Evolutionary conservation across 768 basidiomycete genomes (phyloP), one percentile per base, ranked within the genome.

Genomic region (Candolleomyces eurysporus): DNA sequence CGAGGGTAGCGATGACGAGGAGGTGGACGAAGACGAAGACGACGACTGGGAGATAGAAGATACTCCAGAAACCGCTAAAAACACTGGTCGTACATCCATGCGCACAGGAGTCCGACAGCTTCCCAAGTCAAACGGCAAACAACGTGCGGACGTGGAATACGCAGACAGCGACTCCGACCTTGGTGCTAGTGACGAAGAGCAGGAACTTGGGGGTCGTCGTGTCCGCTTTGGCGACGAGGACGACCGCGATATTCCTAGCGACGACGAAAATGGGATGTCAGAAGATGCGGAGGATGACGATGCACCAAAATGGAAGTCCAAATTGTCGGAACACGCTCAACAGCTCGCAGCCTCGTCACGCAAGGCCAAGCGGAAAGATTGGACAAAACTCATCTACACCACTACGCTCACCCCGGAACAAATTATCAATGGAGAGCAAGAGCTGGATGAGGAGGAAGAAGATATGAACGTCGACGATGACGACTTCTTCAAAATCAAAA

Each of bases 311-410:
- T 96, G 94, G 94, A 95, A 95, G 74, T 66, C 69, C 11, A 82
- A 90, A 65, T 77, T 96, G 1, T 77, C 82, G 0, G 76, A 59
- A 49, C 69, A 76, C 49, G 77, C 76, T 7, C 75, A 76, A 10
- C 75, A 77, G 13, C 69, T 78, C 19, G 81, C 84, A 51, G 72
- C 80, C 3, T 75, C 78, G 8, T 72, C 77, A 1, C 76, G 72
- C 6, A 74, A 71, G 42, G 58, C 64, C 9, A 78, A 79, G 42
- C 79, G 81, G 61, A 86, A 83, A 66, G 86, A 96, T 69, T 91
- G 94, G 85, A 92, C 88, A 68, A 88, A 88, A 56, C 82, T 96
- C 50, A 92, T 98, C 57, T 98, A 98, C 72, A 79, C 81, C 43
- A 83, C 83, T 48, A 72, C 80, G 4, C 80, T 94, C 11, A 83